phyloP scores from a whole-genome alignment of 23 red algal genomes.

The Agarophyton chilense region DNA sequence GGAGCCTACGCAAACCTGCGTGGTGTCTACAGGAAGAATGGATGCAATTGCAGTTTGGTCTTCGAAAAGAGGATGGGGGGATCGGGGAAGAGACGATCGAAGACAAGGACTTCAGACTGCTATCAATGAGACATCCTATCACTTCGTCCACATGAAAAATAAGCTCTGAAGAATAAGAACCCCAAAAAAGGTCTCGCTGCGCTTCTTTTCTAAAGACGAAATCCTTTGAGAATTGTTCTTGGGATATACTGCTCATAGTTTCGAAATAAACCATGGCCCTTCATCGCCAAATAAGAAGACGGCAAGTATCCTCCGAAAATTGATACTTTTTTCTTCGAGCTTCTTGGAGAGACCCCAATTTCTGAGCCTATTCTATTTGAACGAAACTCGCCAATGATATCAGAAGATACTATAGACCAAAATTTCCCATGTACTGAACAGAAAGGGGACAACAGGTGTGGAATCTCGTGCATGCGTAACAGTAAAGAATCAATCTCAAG shows the following conservation, averaged over 20 bases:
- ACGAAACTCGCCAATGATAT: conserved; percentile 7
- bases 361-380: conserved; percentile 39
- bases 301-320: conserved; percentile 37
- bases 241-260: background rate
- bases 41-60: conserved; percentile 31
- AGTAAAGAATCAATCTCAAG: conserved; percentile 44
- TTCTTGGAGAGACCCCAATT: background rate
- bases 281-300: background rate
- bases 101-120: conserved; percentile 7
- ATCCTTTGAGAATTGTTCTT: conserved; percentile 3
- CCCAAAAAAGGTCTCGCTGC: conserved; percentile 32
- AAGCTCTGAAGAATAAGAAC: conserved; percentile 27
- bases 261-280: background rate
- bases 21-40: conserved; percentile 47
- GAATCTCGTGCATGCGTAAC: conserved; percentile 38
- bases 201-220: conserved; percentile 36
- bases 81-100: background rate
- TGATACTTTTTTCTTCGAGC: background rate
- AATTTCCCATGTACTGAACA: background rate
- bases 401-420: background rate
- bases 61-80: conserved; percentile 36
- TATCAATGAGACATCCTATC: conserved; percentile 49
- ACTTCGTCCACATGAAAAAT: conserved; percentile 15
- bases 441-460: conserved; percentile 47
- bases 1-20: background rate